Evolutionary conservation across 164 flowering plant genomes (phyloP).

Genomic region (Aristolochia fimbriata): DNA sequence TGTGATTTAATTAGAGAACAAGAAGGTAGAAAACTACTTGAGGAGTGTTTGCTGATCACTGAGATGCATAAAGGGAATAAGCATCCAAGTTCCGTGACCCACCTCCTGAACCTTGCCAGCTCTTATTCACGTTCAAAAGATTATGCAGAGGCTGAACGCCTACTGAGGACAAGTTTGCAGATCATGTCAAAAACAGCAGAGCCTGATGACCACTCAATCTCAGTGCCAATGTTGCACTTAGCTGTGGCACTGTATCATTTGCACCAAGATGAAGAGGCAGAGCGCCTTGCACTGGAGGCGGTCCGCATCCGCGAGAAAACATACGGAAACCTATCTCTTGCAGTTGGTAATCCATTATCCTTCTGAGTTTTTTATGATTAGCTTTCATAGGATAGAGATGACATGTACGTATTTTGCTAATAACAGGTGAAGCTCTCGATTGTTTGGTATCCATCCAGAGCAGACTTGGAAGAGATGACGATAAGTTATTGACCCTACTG

Average conservation of each 20-base stretch:
- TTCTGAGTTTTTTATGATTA: not conserved
- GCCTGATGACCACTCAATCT: conserved; percentile 56
- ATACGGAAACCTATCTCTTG: conserved; percentile 66
- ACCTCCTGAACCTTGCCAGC: conserved; percentile 73
- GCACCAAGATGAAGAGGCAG: conserved; percentile 67
- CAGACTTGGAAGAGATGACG: conserved; percentile 46
- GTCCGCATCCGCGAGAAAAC: conserved; percentile 69
- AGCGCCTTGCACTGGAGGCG: conserved; percentile 48
- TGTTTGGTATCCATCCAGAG: conserved; percentile 67
- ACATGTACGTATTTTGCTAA: not conserved
- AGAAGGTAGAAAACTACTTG: conserved; percentile 73
- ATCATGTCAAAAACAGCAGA: conserved; percentile 42
- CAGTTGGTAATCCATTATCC: conserved; percentile 45
- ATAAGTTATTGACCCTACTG: conserved; percentile 36
- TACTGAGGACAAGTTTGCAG: conserved; percentile 50
- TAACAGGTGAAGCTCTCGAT: conserved; percentile 84
- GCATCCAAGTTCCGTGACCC: conserved; percentile 60
- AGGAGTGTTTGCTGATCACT: conserved; percentile 66
- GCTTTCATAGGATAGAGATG: not conserved
- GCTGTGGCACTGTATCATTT: conserved; percentile 70
- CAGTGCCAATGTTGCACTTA: conserved; percentile 76
- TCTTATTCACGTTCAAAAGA: conserved; percentile 72
- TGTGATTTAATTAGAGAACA: conserved; percentile 30
- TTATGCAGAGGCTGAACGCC: conserved; percentile 78
- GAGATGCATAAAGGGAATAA: conserved; percentile 62